A percentile compares a stretch with the other conserved stretches of the same genome.
phyloP scores from a whole-genome alignment of 768 basidiomycete species.

The Pluteus cervinus region DNA sequence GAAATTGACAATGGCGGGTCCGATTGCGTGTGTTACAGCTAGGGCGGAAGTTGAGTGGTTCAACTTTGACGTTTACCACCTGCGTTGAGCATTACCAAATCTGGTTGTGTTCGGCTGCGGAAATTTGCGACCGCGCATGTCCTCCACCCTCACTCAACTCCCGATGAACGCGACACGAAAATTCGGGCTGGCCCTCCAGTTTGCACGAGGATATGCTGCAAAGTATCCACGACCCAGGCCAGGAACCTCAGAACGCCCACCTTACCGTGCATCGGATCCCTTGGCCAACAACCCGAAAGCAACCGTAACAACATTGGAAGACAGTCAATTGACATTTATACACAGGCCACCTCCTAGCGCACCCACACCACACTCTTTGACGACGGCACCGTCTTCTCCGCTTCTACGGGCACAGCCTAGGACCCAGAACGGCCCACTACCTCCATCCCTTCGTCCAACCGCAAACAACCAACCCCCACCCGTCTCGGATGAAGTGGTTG shows the following conservation, averaged over 20 bases:
- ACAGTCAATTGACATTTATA: slow-evolving; percentile 67
- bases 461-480: slow-evolving; percentile 23
- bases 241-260: slow-evolving; percentile 46
- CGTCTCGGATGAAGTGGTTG: slow-evolving; percentile 46
- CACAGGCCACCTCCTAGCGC: slow-evolving; percentile 80
- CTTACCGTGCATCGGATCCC: slow-evolving; percentile 55
- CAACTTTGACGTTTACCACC: no score
- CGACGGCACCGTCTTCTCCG: slow-evolving; percentile 65
- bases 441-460: slow-evolving; percentile 42
- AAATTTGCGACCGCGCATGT: no score
- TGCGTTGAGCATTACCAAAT: no score
- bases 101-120: no score
- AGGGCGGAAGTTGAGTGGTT: no score
- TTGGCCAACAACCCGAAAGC: slow-evolving; percentile 47
- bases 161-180: slow-evolving; percentile 21
- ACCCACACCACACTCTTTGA: slow-evolving; percentile 67
- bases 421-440: slow-evolving; percentile 26
- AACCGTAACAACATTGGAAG: slow-evolving; percentile 40
- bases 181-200: slow-evolving; percentile 17
- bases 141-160: no score
- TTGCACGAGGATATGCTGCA: slow-evolving; percentile 38
- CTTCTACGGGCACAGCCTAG: slow-evolving; percentile 42
- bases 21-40: no score
- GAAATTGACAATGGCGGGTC: no score
- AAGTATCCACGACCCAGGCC: slow-evolving; percentile 43